Base-by-base conservation (phyloP, 106 monocot genomes). In the Amphibolis antarctica region DNA sequence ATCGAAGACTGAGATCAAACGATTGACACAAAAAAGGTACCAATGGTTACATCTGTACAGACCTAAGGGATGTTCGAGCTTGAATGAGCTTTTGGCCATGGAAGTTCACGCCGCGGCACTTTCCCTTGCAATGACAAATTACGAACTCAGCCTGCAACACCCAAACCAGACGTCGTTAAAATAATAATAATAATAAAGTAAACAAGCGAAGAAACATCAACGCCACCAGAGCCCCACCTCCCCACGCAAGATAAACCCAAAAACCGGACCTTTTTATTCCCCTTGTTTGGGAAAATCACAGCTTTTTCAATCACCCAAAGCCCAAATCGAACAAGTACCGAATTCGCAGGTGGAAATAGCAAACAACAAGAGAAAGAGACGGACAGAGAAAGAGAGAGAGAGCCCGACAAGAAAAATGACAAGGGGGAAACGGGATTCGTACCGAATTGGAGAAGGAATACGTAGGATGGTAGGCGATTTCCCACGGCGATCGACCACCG, bases 41-140 rank as follows among this genome's bases (percentile, higher is more conserved):
- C 9, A 42, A 12, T 9, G 15, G 44, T n/a, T n/a, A n/a, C n/a
- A n/a, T n/a, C n/a, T n/a, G 22, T 42, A 61, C 61, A 61, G 26
- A 63, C 44, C 45, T 4, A 63, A 17, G 46, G 44, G 63, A n/a
- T 63, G 63, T 11, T 63, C 45, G 24, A 63, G 5, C 46, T 63
- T 63, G 46, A 63, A 63, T 9, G 63, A 63, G 63, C 15, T 63
- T 46, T 63, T 61, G 42, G 63, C 63, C 63, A 63, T 63, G 23
- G 63, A 12, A 24, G 23, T 46, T 26, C n/a, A n/a, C n/a, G 19
- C 22, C 54, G 12, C 22, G 4, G 7, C 7, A 4, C 4, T 36
- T 36, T 36, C 36, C 36, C 36, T 36, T 4, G 36, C 36, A 36
- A 36, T 7, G 36, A 36, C 36, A 7, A 36, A 36, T 2, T 4